Evolutionary conservation across 169 alveolate genomes (phyloP).

Genomic region (Babesia caballi): DNA sequence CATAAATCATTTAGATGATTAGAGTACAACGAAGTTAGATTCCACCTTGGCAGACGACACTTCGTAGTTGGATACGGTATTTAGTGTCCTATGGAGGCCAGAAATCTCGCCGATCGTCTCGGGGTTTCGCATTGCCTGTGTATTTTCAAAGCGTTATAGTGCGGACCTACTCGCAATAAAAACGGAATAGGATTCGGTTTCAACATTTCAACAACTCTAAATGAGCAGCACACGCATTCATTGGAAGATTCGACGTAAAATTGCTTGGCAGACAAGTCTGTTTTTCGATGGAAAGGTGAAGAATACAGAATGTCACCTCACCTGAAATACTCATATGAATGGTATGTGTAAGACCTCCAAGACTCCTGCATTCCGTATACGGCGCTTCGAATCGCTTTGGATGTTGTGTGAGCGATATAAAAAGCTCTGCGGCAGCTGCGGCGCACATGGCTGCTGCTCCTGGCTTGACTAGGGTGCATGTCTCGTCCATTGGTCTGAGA

Average conservation of each 20-base stretch:
- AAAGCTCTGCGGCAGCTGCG: conserved; percentile 66
- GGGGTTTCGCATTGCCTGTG: conserved; percentile 41
- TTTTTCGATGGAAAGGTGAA: background rate
- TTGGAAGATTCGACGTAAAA: conserved; percentile 62
- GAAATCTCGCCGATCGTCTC: conserved; percentile 8
- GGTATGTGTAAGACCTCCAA: conserved; percentile 74
- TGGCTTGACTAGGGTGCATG: conserved; percentile 69
- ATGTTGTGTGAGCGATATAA: conserved; percentile 71
- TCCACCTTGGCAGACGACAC: background rate
- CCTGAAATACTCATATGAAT: conserved; percentile 65
- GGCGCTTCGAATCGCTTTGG: conserved; percentile 64
- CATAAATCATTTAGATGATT: background rate
- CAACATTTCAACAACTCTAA: conserved; percentile 27
- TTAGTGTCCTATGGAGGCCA: conserved; percentile 16
- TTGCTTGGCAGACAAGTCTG: conserved; percentile 49
- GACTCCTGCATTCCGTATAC: conserved; percentile 49
- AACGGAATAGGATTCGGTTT: conserved; percentile 41
- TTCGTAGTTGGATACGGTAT: background rate
- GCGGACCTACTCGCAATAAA: conserved; percentile 37
- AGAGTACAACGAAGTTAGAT: conserved; percentile 11
- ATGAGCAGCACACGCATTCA: conserved; percentile 73
- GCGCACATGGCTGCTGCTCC: conserved; percentile 72
- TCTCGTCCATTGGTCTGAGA: conserved; percentile 69
- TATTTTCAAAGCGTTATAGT: background rate
- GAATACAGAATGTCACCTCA: background rate